Evolutionary conservation across 768 basidiomycete species (phyloP), one percentile per base, ranked within the genome.

Genomic region (Pisolithus microcarpus): DNA sequence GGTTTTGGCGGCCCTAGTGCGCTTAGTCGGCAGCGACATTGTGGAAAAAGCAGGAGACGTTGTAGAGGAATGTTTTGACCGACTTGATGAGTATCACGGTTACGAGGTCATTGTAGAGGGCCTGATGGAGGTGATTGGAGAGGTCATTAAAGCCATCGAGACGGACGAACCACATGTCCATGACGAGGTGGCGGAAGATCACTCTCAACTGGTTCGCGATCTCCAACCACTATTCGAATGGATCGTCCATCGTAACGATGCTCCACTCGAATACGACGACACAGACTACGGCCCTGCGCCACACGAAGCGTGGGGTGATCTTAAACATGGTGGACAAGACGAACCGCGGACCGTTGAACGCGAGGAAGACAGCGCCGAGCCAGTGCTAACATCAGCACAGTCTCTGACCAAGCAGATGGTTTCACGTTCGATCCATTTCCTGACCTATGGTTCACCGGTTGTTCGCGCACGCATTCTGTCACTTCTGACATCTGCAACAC

Each of bases 21-120:
- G 87, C 8, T 75, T 98, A 11, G 89, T 95, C 7, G 95, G 96
- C 0, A 75, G 75, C 26, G 86, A 88, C 49, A 82, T 98, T 30
- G 90, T 98, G 0, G 83, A 88, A 43, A 83, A 84, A 58, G 93
- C 96, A 7, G 84, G 86, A 13, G 96, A 97, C 65, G 84, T 98
- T 9, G 92, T 98, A 9, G 95, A 96, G 66, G 94, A 96, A 65
- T 94, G 95, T 54, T 98, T 98, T 58, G 95, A 97, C 66, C 82
- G 93, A 26, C 73, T 98, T 18, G 96, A 98, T 60, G 92, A 96
- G 56, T 98, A 81, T 63, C 95, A 98, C 65, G 95, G 93, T 13
- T 97, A 99, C 67, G 81, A 83, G 19, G 64, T 84, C 24, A 70
- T 98, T 19, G 89, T 94, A 2, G 88, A 92, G 55, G 88, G 91